These are phyloP conservation scores for Solanum clarkiae DNA, from an alignment of 257 asterid genomes.

Conservation along the genomic window DNA sequence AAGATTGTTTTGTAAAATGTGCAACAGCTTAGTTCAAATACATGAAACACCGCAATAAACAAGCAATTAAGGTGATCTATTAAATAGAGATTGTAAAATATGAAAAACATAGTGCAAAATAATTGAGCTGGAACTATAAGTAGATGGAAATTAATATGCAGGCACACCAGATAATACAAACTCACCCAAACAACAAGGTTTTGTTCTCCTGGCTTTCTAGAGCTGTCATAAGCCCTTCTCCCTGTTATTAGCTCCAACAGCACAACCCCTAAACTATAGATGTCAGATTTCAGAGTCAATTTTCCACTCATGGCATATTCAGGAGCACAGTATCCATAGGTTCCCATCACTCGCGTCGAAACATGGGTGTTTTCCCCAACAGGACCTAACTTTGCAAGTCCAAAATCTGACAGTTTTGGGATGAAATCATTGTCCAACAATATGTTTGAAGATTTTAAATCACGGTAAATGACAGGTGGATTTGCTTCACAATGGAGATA, in stretches of 20 bases:
- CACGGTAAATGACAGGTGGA: conserved; percentile 74
- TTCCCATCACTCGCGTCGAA: conserved; percentile 72
- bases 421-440: conserved; percentile 44
- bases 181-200: conserved; percentile 64
- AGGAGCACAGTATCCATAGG: conserved; percentile 74
- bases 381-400: conserved; percentile 70
- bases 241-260: conserved; percentile 65
- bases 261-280: conserved; percentile 71
- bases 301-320: conserved; percentile 80
- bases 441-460: conserved; percentile 63
- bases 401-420: conserved; percentile 66
- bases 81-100: background rate
- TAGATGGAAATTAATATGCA: background rate
- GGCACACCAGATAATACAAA: background rate
- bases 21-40: background rate
- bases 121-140: background rate
- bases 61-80: background rate
- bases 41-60: background rate
- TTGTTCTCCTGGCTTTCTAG: conserved; percentile 43
- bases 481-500: conserved; percentile 53
- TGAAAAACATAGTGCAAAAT: background rate
- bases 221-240: conserved; percentile 44
- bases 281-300: conserved; percentile 54
- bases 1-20: background rate
- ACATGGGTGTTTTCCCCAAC: conserved; percentile 74